Evolutionary conservation across 805 yeast genomes (phyloP).

Genomic region (Pichia sporocuriosa): DNA sequence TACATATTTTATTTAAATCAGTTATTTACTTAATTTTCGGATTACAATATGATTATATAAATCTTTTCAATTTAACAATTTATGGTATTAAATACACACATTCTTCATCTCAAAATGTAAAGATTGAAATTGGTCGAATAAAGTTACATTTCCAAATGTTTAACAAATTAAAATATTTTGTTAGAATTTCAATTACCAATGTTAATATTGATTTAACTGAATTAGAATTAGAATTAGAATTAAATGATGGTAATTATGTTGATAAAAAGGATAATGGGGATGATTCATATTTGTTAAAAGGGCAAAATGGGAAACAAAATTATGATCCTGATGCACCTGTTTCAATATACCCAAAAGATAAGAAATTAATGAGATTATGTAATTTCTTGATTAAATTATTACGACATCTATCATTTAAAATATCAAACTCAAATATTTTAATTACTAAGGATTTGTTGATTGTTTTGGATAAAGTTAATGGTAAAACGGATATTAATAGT

Average conservation of each 20-base stretch:
- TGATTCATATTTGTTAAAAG: not conserved
- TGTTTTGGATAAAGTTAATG: not conserved
- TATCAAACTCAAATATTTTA: constrained; percentile 13
- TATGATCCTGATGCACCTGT: constrained; percentile 18
- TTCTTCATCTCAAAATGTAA: not conserved
- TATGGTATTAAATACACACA: constrained; percentile 2
- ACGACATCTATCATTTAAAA: constrained; percentile 20
- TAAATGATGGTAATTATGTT: not conserved
- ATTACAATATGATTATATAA: constrained; percentile 1
- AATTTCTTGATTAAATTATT: constrained; percentile 14
- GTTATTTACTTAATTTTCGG: constrained; percentile 1
- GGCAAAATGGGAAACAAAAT: not conserved
- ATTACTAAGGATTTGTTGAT: constrained; percentile 5
- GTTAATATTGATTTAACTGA: not conserved
- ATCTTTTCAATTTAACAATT: constrained; percentile 9
- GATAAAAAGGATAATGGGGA: not conserved
- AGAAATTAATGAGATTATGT: constrained; percentile 9
- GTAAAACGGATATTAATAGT: constrained; percentile 9
- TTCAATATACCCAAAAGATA: constrained; percentile 15
- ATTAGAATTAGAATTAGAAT: not conserved
- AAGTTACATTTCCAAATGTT: constrained; percentile 8
- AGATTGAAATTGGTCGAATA: not conserved
- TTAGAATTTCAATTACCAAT: not conserved
- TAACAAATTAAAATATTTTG: not conserved
- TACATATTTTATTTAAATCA: not conserved